Evolutionary conservation across 106 monocot species (phyloP).

Genomic region (Cymbidium sinense): DNA sequence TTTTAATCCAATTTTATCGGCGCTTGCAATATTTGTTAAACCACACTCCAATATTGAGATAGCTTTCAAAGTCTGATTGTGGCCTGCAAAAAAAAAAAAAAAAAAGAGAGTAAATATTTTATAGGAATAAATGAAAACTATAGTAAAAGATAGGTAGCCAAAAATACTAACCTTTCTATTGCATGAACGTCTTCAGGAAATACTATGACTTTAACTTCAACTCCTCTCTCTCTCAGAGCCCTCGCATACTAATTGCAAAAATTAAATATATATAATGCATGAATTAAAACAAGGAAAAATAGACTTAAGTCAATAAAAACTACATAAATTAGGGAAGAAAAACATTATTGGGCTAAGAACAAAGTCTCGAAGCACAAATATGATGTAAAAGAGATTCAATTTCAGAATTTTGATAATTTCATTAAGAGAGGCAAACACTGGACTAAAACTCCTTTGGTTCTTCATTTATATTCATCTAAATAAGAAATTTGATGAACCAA

Average conservation of each 20-base stretch:
- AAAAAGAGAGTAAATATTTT: neutral
- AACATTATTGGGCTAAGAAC: no score
- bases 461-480: no score
- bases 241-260: constrained; percentile 62
- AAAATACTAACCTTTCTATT: constrained; percentile 53
- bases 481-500: no score
- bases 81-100: constrained; percentile 52
- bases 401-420: no score
- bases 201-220: constrained; percentile 69
- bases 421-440: no score
- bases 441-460: no score
- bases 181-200: constrained; percentile 88
- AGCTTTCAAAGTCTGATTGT: constrained; percentile 91
- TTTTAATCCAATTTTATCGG: neutral
- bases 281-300: neutral
- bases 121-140: neutral
- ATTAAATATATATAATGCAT: neutral
- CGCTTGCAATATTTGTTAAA: constrained; percentile 67
- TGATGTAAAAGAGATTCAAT: no score
- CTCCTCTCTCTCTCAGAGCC: constrained; percentile 80
- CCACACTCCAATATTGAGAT: constrained; percentile 93
- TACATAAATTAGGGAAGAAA: neutral
- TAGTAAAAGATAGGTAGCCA: neutral
- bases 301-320: neutral
- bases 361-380: no score